phyloP scores from a whole-genome alignment of 371 early-diverging fungal species.

The Encephalitozoon hellem region DNA sequence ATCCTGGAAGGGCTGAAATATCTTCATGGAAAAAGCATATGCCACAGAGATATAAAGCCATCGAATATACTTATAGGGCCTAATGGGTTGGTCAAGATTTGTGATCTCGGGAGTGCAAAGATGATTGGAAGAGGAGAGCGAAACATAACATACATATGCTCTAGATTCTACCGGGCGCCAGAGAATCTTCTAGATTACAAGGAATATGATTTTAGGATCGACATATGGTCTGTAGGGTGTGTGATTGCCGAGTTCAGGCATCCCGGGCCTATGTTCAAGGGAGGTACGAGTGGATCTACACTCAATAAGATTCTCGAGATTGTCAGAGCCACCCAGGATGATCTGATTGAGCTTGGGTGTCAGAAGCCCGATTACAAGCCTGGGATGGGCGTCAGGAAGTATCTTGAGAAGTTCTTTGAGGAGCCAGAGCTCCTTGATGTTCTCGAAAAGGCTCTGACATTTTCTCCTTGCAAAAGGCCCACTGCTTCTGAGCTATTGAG shows the following conservation, averaged over 20 bases:
- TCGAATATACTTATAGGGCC: constrained; percentile 81
- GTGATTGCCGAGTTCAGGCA: constrained; percentile 22
- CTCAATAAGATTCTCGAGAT: constrained; percentile 5
- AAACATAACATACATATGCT: constrained; percentile 92
- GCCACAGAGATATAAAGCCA: constrained; percentile 89
- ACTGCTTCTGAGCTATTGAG: constrained; percentile 4
- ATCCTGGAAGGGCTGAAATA: constrained; percentile 76
- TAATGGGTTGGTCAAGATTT: constrained; percentile 62
- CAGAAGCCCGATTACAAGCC: neutral
- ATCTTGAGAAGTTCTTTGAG: constrained; percentile 8
- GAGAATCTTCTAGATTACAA: constrained; percentile 91
- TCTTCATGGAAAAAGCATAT: constrained; percentile 81
- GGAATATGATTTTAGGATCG: constrained; percentile 78
- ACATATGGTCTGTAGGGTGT: constrained; percentile 40
- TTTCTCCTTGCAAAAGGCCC: constrained; percentile 23
- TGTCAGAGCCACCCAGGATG: neutral
- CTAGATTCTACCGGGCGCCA: constrained; percentile 92
- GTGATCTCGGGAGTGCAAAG: constrained; percentile 95
- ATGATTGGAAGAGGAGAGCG: constrained; percentile 77
- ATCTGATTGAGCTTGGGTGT: neutral
- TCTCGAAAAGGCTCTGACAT: constrained; percentile 8
- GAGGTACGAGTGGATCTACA: constrained; percentile 8
- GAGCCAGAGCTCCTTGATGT: constrained; percentile 14
- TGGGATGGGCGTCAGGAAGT: constrained; percentile 25
- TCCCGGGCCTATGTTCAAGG: constrained; percentile 18